phyloP scores from a whole-genome alignment of 805 yeast species.

The Starmerella bacillaris region DNA sequence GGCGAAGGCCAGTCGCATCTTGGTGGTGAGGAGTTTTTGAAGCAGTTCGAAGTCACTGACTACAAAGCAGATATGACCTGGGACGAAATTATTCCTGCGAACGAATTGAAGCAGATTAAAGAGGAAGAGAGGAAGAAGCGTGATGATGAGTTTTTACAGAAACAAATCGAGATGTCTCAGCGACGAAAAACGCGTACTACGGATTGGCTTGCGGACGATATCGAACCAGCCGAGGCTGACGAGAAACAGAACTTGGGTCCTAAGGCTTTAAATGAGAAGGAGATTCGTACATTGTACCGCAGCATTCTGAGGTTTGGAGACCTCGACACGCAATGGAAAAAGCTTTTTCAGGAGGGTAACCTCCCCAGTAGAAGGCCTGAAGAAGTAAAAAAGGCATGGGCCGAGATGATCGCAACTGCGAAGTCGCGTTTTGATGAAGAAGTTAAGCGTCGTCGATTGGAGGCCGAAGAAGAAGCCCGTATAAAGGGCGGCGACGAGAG shows the following conservation, averaged over 20 bases:
- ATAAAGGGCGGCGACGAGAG: slow-evolving; percentile 14
- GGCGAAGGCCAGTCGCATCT: slow-evolving; percentile 73
- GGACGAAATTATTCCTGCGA: slow-evolving; percentile 98
- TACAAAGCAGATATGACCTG: slow-evolving; percentile 96
- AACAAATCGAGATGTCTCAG: slow-evolving; percentile 73
- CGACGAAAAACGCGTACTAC: slow-evolving; percentile 56
- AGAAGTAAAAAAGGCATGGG: slow-evolving; percentile 52
- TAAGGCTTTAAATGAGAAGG: slow-evolving; percentile 59
- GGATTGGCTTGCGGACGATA: slow-evolving; percentile 54
- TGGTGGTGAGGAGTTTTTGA: slow-evolving; percentile 94
- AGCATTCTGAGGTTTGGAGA: slow-evolving; percentile 72
- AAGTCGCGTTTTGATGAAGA: slow-evolving; percentile 44
- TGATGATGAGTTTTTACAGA: slow-evolving; percentile 73
- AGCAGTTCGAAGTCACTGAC: slow-evolving; percentile 95
- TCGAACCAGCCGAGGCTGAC: slow-evolving; percentile 25
- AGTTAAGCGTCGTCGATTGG: slow-evolving; percentile 37
- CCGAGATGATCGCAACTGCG: slow-evolving; percentile 51
- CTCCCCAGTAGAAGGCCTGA: slow-evolving; percentile 71
- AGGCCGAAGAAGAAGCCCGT: slow-evolving; percentile 15
- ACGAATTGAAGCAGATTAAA: slow-evolving; percentile 70
- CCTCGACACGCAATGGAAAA: slow-evolving; percentile 54
- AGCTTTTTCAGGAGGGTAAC: slow-evolving; percentile 74
- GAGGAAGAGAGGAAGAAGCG: slow-evolving; percentile 75
- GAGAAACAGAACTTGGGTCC: slow-evolving; percentile 23
- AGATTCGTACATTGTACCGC: slow-evolving; percentile 68